Evolutionary conservation across 2,329 filamentous ascomycete genomes (phyloP).

Genomic region (Colletotrichum salicis): DNA sequence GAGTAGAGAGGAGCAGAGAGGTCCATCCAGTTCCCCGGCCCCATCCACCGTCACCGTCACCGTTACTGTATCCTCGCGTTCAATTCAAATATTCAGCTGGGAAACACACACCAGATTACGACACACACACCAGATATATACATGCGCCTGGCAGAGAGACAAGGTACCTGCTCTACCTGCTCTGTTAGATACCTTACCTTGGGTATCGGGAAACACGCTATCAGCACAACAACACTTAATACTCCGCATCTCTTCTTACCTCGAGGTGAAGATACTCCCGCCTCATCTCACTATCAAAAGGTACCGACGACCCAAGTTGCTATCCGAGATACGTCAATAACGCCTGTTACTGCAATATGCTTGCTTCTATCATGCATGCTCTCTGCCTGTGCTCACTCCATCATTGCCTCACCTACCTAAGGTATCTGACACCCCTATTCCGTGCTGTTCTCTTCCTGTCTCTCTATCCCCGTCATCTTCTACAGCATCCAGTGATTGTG

Average conservation of each 20-base stretch:
- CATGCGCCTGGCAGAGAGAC: not conserved
- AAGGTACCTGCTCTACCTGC: not conserved
- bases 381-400: not conserved
- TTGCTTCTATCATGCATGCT: not conserved
- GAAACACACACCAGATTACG: conserved; percentile 5
- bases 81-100: conserved; percentile 21
- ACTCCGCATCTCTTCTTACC: conserved; percentile 12
- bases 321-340: not conserved
- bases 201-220: conserved; percentile 17
- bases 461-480: not conserved
- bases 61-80: conserved; percentile 1
- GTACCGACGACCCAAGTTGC: not conserved
- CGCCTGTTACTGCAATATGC: not conserved
- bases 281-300: conserved; percentile 6
- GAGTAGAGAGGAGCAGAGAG: not conserved
- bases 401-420: not conserved
- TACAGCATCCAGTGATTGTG: not conserved
- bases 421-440: not conserved
- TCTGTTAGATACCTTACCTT: not conserved
- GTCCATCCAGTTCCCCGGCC: conserved; percentile 6
- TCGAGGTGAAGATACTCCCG: not conserved
- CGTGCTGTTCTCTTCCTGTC: not conserved
- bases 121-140: conserved; percentile 13
- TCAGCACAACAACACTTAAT: conserved; percentile 12
- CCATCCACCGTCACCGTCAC: conserved; percentile 16